These are phyloP conservation scores for Sugiyamaella japonica DNA, from an alignment of 1,139 yeast species.

Conservation along the genomic window DNA sequence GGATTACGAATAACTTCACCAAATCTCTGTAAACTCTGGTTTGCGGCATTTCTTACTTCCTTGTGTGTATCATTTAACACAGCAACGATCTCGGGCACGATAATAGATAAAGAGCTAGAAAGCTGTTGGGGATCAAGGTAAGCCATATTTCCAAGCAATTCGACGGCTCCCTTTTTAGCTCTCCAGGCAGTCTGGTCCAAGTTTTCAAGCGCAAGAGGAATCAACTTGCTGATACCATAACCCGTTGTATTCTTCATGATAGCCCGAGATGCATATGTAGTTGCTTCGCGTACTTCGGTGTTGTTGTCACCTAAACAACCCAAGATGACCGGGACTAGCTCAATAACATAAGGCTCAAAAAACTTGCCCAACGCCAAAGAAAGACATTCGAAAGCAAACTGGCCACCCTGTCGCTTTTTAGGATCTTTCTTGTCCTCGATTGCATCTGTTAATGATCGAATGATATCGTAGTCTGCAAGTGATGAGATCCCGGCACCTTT, in stretches of 20 bases:
- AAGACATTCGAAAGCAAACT: constrained; percentile 80
- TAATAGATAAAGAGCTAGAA: constrained; percentile 81
- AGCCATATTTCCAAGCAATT: constrained; percentile 95
- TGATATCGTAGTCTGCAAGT: constrained; percentile 70
- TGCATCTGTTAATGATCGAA: constrained; percentile 76
- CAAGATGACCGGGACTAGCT: constrained; percentile 77
- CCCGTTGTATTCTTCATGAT: constrained; percentile 93
- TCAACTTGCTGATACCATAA: constrained; percentile 85
- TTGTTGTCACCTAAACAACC: constrained; percentile 80
- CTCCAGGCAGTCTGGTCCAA: constrained; percentile 94
- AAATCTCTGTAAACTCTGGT: constrained; percentile 79
- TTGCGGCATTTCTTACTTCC: constrained; percentile 95
- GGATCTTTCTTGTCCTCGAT: constrained; percentile 82
- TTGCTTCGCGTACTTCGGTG: constrained; percentile 85
- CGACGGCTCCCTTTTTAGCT: constrained; percentile 95
- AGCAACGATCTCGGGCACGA: constrained; percentile 95
- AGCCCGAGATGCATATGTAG: constrained; percentile 80
- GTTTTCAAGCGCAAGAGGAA: constrained; percentile 85
- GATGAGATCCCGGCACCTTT: constrained; percentile 86
- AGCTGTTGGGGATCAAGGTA: constrained; percentile 93
- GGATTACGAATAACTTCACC: constrained; percentile 98
- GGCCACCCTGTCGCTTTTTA: constrained; percentile 81
- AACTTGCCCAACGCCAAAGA: constrained; percentile 70
- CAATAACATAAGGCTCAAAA: constrained; percentile 94
- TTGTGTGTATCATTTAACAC: constrained; percentile 93